Evolutionary conservation across 1,284 basidiomycete species (phyloP), one percentile per base, ranked within the genome.

Genomic region (Ceratobasidium sp.): DNA sequence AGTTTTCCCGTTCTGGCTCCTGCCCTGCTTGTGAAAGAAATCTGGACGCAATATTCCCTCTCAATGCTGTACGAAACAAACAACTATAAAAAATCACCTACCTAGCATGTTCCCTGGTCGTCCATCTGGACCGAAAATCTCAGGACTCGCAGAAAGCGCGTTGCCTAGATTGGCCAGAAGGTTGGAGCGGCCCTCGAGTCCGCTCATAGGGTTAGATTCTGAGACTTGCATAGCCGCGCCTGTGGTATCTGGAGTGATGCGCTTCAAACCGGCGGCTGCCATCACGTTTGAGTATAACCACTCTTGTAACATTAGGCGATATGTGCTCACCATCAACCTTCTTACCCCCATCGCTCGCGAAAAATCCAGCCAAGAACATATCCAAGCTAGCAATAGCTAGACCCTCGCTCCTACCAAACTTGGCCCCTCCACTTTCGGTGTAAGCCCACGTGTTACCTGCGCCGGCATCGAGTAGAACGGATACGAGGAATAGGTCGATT

Each of bases 391-490:
- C 97, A 4, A 98, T 93, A 0, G 94, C 97, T n/a, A 99, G 87
- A 0, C 97, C 97, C 84, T 99, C 97, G 0, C 94, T 95, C 66
- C 97, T 87, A 23, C 88, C 87, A 82, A 95, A 97, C 9, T 86
- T 87, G 82, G 89, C 85, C 0, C 90, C 91, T 0, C 90, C 90
- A 58, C 76, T 71, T 81, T 97, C 96, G 13, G 86, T 88, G 84
- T 94, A 98, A 18, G 85, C 86, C 97, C 97, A 98, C 20, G 86
- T 84, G 80, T 92, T 92, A 0, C 97, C 97, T 0, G 97, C 97
- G 0, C 97, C 97, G 0, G 97, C 97, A 82, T 98, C 97, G 66
- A 98, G 91, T 23, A 98, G 88, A 5, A 98, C 97, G 5, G 95
- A 96, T 23, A 97, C 95, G 79, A 98, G 89, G 86, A 97, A 97